These are phyloP conservation scores for Saccharomycopsis oosterbeekiorum DNA, from an alignment of 805 yeast species.

Conservation along the genomic window DNA sequence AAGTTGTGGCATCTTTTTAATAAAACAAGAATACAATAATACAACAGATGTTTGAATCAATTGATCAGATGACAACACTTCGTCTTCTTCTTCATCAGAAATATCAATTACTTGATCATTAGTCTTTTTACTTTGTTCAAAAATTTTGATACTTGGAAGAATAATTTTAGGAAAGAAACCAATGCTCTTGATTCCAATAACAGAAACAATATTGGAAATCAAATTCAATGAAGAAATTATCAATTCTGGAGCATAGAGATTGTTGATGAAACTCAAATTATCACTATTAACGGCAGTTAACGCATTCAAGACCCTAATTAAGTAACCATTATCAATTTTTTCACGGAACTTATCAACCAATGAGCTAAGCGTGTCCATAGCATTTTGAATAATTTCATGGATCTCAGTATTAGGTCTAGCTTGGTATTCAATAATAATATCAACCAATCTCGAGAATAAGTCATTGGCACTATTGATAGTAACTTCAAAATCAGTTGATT, in stretches of 20 bases:
- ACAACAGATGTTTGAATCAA: slow-evolving; percentile 62
- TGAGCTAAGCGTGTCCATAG: slow-evolving; percentile 56
- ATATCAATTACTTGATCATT: slow-evolving; percentile 22
- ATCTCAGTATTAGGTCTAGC: slow-evolving; percentile 21
- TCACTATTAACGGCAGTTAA: slow-evolving; percentile 26
- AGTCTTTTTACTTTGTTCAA: slow-evolving; percentile 31
- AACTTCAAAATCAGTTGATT: slow-evolving; percentile 40
- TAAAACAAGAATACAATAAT: slow-evolving; percentile 60
- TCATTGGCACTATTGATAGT: slow-evolving; percentile 31
- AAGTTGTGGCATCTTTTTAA: slow-evolving; percentile 81
- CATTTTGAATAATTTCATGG: slow-evolving; percentile 51
- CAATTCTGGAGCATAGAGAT: slow-evolving; percentile 42
- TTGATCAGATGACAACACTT: slow-evolving; percentile 24
- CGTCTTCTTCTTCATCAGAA: slow-evolving; percentile 23
- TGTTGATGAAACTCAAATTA: slow-evolving; percentile 40
- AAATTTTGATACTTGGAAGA: slow-evolving; percentile 58
- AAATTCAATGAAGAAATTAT: slow-evolving; percentile 66
- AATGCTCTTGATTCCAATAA: slow-evolving; percentile 77
- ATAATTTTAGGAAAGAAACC: slow-evolving; percentile 79
- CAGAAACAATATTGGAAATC: slow-evolving; percentile 57
- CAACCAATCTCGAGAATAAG: slow-evolving; percentile 44
- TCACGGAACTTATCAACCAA: slow-evolving; percentile 56
- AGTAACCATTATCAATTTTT: slow-evolving; percentile 35
- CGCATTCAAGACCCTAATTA: slow-evolving; percentile 40
- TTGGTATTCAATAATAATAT: slow-evolving; percentile 25